Base-by-base conservation (phyloP, 2,329 filamentous ascomycete species). In the Waltergamsia citrina region DNA sequence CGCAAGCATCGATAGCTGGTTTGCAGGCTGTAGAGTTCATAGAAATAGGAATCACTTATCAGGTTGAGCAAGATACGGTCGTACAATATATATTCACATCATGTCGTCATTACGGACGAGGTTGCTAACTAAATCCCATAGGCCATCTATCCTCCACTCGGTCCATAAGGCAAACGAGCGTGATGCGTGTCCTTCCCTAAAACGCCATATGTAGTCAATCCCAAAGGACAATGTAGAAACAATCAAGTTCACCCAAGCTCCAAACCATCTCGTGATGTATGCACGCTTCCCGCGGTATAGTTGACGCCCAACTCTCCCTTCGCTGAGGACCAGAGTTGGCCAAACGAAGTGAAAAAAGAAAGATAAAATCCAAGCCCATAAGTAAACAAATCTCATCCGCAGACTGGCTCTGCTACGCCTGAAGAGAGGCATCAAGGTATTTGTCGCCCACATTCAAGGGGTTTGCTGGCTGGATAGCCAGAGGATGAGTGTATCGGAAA, bases 71-170 rank as follows among this genome's bases (percentile, higher is more conserved):
- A n/a, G 12, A 15, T 7, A 28, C 8, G 7, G 8, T 28, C 22
- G 11, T 31, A 31, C 29, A 31, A 8, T 12, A 21, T 31, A 31
- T 31, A 31, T 31, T 31, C 29, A 31, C 29, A 31, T 31, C 29
- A 21, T 27, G 12, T 27, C 25, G 25, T n/a, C 25, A n/a, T 27
- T 15, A 27, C 25, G 12, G 25, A 27, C 25, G 16, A n/a, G 16
- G 25, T 27, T 15, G 6, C 25, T 6, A n/a, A 27, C 6, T 15
- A 27, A 27, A 27, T 27, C 25, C 25, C 6, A n/a, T n/a, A 7
- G 12, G 7, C 25, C 16, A 7, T 15, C 25, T n/a, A n/a, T 15
- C 22, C 22, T 8, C 8, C 22, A 8, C 22, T 24, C 22, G n/a
- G 8, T 8, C 22, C n/a, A 7, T 15, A 14, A 15, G 25, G 12